Base-by-base conservation (phyloP, 2,329 filamentous ascomycete species). In the Scedosporium boydii region DNA sequence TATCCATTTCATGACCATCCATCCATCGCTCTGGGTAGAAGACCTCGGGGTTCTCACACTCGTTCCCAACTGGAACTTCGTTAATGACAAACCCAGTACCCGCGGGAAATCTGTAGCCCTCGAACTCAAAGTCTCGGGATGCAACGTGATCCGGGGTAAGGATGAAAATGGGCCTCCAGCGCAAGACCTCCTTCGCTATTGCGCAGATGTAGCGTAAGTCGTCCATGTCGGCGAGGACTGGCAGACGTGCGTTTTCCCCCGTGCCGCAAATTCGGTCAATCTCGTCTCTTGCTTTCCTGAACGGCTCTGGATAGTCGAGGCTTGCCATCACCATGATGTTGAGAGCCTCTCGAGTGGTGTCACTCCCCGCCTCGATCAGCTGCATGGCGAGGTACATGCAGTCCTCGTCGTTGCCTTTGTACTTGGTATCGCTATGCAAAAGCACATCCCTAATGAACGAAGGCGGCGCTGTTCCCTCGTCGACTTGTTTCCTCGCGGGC, bases 81-180 rank as follows among this genome's bases (percentile, higher is more conserved):
- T 70, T 78, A 63, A 76, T 71, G 6, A 75, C 67, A 48, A 80
- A 76, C 6, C 74, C 70, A 1, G 77, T 76, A 23, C 77, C 78
- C 41, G 74, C 74, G 3, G 76, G 75, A 58, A 80, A 77, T 44
- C 68, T 69, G 64, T 77, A 79, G 6, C 75, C 77, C 27, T 76
- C 74, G 66, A 79, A 80, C 63, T 78, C 76, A 63, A 79, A 72
- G 57, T 80, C 78, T 58, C 75, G 69, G 34, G 73, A 73, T 4
- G 73, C 67, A 56, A 73, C 71, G 65, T 77, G 76, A 34, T 73
- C 62, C 67, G 77, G 63, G 70, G 69, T 67, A 10, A 72, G 56
- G 7, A 72, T 68, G 5, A 79, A 72, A 21, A 75, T 74, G 1
- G 77, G 77, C 6, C 74, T 69, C 78, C 78, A 80, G 10, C 78